Evolutionary conservation across 2,329 filamentous ascomycete species (phyloP), one percentile per base, ranked within the genome.

Genomic region (Metarhizium album): DNA sequence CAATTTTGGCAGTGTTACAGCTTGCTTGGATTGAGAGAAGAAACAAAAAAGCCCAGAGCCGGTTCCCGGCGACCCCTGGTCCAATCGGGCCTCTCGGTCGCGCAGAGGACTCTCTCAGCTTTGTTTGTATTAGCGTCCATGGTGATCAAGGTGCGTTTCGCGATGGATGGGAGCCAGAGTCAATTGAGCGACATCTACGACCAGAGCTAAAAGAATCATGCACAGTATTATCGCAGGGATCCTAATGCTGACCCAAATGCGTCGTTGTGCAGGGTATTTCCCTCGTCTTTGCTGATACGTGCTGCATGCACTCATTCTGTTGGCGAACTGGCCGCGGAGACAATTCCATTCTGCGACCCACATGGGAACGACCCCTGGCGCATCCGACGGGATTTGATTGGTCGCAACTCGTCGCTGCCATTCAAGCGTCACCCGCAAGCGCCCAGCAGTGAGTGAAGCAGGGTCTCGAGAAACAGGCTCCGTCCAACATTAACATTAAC

Each of bases 321-420:
- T n/a, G n/a, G n/a, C n/a, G n/a, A n/a, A n/a, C n/a, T n/a, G n/a
- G n/a, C n/a, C n/a, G n/a, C n/a, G n/a, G n/a, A n/a, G n/a, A n/a
- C n/a, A n/a, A n/a, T n/a, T n/a, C n/a, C n/a, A n/a, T n/a, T 22
- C 23, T 23, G 18, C n/a, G 27, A n/a, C 38, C 33, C 37, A 22
- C 20, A n/a, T 11, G 23, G n/a, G 13, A 35, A 23, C 18, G 14
- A 46, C 37, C 45, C 48, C 27, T 43, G 40, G 18, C 35, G 13
- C 14, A n/a, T 33, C 23, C 27, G 46, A 37, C 42, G 14, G 16
- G 49, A 22, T 45, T 49, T 46, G 46, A 53, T 53, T 43, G 49
- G 49, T 49, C 49, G 48, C 46, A 42, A 42, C 42, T 31, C 24
- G 31, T 11, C 42, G 40, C 38, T 20, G 42, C 14, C 46, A 52